Conservation (phyloP, 176 grass and related monocot genomes). For the Metroxylon sagu region DNA sequence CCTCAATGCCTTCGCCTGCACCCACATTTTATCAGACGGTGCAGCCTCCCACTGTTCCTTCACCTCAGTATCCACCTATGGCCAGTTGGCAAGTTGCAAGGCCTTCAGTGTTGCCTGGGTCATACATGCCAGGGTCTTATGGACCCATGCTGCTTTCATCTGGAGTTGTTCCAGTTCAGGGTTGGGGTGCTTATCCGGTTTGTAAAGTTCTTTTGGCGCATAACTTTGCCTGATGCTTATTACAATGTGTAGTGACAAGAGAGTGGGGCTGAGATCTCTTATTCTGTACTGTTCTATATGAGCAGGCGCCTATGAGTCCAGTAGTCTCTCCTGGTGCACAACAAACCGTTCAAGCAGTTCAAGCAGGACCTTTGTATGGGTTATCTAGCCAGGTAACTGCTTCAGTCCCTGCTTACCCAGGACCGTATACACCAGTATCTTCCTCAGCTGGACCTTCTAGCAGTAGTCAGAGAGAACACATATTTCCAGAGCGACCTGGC, state of each 20-base stretch:
- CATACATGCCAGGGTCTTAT: conserved; percentile 46
- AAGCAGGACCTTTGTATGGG: conserved; percentile 44
- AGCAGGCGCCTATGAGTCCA: conserved; percentile 45
- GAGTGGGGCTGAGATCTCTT: too few species aligned
- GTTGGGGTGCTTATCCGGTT: conserved; percentile 88
- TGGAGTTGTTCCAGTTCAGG: conserved; percentile 62
- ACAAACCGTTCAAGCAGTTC: conserved; percentile 51
- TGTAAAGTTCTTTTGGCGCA: conserved; percentile 3
- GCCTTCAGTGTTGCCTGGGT: conserved; percentile 45
- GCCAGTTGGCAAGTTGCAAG: conserved; percentile 58
- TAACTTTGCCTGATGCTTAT: too few species aligned
- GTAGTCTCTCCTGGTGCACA: conserved; percentile 41
- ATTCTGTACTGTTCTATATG: too few species aligned
- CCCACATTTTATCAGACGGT: too few species aligned
- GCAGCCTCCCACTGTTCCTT: conserved; percentile 16
- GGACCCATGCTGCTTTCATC: conserved; percentile 65
- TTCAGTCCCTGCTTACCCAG: conserved; percentile 24
- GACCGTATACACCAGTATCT: conserved; percentile 34
- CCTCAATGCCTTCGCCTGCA: background rate
- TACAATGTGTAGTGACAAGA: too few species aligned
- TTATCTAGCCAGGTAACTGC: conserved; percentile 38
- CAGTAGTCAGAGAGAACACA: conserved; percentile 34
- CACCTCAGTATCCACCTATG: conserved; percentile 51
- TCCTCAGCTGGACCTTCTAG: conserved; percentile 34
- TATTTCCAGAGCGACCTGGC: conserved; percentile 54